Conservation (phyloP, 1,284 basidiomycete genomes). For the Agroathelia rolfsii region DNA sequence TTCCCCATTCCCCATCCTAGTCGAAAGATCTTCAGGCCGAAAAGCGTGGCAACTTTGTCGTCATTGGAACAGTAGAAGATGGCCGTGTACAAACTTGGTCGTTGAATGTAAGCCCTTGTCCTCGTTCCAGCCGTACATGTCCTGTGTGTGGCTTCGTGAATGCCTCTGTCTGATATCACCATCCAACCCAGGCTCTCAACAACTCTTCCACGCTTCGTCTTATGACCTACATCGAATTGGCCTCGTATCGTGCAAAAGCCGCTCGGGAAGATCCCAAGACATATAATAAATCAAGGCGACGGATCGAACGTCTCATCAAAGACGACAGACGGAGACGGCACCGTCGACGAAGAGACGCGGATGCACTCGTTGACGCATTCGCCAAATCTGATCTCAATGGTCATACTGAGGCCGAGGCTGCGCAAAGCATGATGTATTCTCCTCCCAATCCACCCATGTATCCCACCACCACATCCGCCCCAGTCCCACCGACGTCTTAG, state of each 20-base stretch:
- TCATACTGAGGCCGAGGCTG: slow-evolving; percentile 15
- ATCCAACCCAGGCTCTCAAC: slow-evolving; percentile 50
- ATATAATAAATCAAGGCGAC: slow-evolving; percentile 53
- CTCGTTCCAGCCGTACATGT: no score
- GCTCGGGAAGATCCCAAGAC: slow-evolving; percentile 51
- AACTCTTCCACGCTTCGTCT: slow-evolving; percentile 71
- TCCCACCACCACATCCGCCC: no score
- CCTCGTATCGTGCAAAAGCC: slow-evolving; percentile 64
- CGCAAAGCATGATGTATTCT: slow-evolving; percentile 4
- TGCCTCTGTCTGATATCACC: slow-evolving; percentile 1
- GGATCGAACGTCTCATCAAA: slow-evolving; percentile 67
- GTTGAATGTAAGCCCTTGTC: slow-evolving; percentile 46
- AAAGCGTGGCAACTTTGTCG: slow-evolving; percentile 75
- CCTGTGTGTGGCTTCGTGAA: not conserved
- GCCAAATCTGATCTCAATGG: slow-evolving; percentile 46
- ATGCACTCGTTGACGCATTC: slow-evolving; percentile 68
- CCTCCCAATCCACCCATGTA: no score
- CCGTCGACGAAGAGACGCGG: slow-evolving; percentile 69
- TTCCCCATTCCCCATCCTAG: no score
- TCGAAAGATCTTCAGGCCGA: slow-evolving; percentile 76
- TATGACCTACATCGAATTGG: slow-evolving; percentile 70
- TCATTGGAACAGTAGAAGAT: slow-evolving; percentile 65
- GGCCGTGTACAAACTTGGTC: slow-evolving; percentile 74
- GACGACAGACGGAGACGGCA: slow-evolving; percentile 71
- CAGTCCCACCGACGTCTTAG: slow-evolving; percentile 3